Evolutionary conservation across 2,329 filamentous ascomycete species (phyloP).

Genomic region (Pseudogymnoascus sp.): DNA sequence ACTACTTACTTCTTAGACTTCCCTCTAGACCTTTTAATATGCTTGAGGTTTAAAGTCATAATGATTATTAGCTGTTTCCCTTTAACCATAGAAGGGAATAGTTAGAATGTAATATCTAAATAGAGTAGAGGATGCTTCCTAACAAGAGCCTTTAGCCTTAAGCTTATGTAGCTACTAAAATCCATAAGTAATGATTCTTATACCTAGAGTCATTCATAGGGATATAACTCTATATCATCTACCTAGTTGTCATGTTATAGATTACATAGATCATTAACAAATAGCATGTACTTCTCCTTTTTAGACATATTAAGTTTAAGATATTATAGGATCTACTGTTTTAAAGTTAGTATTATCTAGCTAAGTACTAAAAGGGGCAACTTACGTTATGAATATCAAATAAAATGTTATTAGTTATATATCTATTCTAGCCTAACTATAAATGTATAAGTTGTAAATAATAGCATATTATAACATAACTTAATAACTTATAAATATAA

Average conservation of each 20-base stretch:
- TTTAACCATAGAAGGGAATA: slow-evolving; percentile 19
- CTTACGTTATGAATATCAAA: slow-evolving; percentile 19
- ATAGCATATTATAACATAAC: too few species aligned
- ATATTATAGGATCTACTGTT: slow-evolving; percentile 17
- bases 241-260: slow-evolving; percentile 22
- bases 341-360: slow-evolving; percentile 11
- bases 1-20: slow-evolving; percentile 19
- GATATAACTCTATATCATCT: slow-evolving; percentile 19
- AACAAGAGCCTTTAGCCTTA: slow-evolving; percentile 22
- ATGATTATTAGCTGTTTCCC: slow-evolving; percentile 16
- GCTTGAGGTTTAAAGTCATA: slow-evolving; percentile 22
- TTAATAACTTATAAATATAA: slow-evolving; percentile 14
- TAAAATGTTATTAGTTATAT: slow-evolving; percentile 17
- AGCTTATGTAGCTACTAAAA: slow-evolving; percentile 21
- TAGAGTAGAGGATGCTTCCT: slow-evolving; percentile 18
- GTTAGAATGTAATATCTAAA: slow-evolving; percentile 22
- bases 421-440: too few species aligned
- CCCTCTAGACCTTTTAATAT: slow-evolving; percentile 22
- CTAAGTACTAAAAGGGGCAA: slow-evolving; percentile 5
- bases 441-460: too few species aligned
- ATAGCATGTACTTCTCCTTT: slow-evolving; percentile 21
- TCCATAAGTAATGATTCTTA: slow-evolving; percentile 19
- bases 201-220: slow-evolving; percentile 22
- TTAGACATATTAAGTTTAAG: slow-evolving; percentile 19
- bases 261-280: slow-evolving; percentile 20